These are phyloP conservation scores for Acrodontium crateriforme DNA, from an alignment of 2,329 filamentous ascomycete species.

Conservation along the genomic window DNA sequence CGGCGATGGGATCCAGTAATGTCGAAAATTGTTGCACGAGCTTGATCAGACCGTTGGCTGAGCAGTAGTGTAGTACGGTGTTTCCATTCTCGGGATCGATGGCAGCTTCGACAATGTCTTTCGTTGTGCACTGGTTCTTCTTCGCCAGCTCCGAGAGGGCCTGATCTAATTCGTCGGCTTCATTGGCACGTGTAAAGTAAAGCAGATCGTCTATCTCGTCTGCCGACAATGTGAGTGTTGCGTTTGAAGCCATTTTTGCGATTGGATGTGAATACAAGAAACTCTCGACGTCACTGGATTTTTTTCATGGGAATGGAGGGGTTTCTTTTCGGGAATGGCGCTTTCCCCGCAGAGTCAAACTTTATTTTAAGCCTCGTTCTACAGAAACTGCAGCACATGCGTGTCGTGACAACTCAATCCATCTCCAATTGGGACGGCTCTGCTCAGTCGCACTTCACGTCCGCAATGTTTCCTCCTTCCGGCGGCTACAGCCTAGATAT, in stretches of 20 bases:
- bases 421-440: too few species aligned
- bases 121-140: conserved; percentile 44
- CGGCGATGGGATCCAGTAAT: conserved; percentile 2
- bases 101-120: conserved; percentile 55
- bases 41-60: conserved; percentile 67
- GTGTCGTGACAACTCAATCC: too few species aligned
- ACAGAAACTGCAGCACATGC: too few species aligned
- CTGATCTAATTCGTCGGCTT: conserved; percentile 52
- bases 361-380: too few species aligned
- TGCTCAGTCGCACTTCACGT: too few species aligned
- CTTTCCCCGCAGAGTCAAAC: conserved; percentile 1
- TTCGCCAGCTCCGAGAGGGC: conserved; percentile 46
- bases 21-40: conserved; percentile 8
- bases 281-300: background rate
- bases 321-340: background rate
- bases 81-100: conserved; percentile 66
- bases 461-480: conserved; percentile 39
- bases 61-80: conserved; percentile 74
- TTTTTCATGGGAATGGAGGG: background rate
- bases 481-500: conserved; percentile 56
- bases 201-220: conserved; percentile 86
- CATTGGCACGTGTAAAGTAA: conserved; percentile 70
- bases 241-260: conserved; percentile 2
- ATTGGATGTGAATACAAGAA: background rate
- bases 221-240: conserved; percentile 40